phyloP scores from a whole-genome alignment of 2,329 filamentous ascomycete species.

The Penicillium palitans region DNA sequence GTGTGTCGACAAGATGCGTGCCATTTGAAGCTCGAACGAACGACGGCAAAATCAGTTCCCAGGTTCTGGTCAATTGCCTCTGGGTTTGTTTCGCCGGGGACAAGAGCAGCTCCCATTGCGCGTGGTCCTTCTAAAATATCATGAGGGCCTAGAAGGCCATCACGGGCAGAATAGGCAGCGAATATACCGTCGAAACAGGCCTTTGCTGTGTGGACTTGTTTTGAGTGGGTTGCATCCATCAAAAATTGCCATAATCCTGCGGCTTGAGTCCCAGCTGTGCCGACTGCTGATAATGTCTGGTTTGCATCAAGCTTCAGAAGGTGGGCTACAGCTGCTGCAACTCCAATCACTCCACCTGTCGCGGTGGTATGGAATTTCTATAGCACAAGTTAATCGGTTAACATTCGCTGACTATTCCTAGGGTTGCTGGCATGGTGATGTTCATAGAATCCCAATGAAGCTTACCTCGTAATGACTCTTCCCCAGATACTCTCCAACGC shows the following conservation, averaged over 20 bases:
- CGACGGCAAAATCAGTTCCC: conserved; percentile 27
- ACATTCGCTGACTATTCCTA: neutral
- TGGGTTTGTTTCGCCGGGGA: conserved; percentile 8
- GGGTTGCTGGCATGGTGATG: no score
- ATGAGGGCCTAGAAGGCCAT: conserved; percentile 28
- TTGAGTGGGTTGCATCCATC: conserved; percentile 29
- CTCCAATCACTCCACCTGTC: conserved; percentile 31
- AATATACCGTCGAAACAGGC: conserved; percentile 37
- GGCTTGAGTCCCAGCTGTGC: conserved; percentile 36
- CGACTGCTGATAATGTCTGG: conserved; percentile 31
- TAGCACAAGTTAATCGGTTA: neutral
- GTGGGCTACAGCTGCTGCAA: conserved; percentile 29
- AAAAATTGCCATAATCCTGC: conserved; percentile 37
- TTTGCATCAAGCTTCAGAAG: conserved; percentile 26
- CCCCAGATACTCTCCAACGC: conserved; percentile 32
- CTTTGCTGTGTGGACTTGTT: conserved; percentile 36
- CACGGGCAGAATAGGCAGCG: conserved; percentile 31
- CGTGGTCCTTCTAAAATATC: conserved; percentile 32
- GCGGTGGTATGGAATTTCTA: conserved; percentile 33
- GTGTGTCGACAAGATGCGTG: conserved; percentile 14
- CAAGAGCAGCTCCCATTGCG: conserved; percentile 30
- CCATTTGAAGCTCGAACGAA: conserved; percentile 38
- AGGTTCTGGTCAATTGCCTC: no score
- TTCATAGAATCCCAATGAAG: no score
- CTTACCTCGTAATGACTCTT: conserved; percentile 35